Percentiles rank a stretch among this genome's conserved stretches.
phyloP scores from a whole-genome alignment of 352 stramenopile genomes.

The Pythium aristosporum region DNA sequence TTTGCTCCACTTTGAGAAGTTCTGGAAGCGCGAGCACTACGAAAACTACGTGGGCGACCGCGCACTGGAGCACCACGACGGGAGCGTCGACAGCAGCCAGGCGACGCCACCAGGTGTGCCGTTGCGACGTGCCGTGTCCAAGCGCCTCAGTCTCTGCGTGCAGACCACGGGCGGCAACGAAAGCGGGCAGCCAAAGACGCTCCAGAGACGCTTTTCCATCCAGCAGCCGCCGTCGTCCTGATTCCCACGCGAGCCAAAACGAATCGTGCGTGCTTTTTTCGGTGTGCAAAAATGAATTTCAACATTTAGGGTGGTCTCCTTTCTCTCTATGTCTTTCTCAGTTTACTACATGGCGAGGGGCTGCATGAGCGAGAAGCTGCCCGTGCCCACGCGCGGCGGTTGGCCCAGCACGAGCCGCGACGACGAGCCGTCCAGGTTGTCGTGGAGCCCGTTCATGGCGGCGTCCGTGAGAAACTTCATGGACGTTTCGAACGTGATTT shows the following conservation, averaged over 20 bases:
- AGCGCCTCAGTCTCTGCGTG: conserved; percentile 45
- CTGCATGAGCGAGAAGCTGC: conserved; percentile 94
- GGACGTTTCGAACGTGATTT: conserved; percentile 99
- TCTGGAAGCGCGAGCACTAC: conserved; percentile 75
- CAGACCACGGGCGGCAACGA: conserved; percentile 24
- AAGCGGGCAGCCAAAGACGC: conserved; percentile 27
- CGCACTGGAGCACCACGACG: neutral
- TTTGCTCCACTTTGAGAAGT: conserved; percentile 75
- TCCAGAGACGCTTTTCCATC: conserved; percentile 49
- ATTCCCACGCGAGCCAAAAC: neutral
- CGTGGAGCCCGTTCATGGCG: conserved; percentile 87
- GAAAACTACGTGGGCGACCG: conserved; percentile 66
- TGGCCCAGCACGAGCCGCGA: conserved; percentile 95
- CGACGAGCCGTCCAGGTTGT: conserved; percentile 93
- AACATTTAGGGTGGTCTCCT: conserved; percentile 1
- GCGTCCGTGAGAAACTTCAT: conserved; percentile 98
- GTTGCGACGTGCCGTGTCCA: conserved; percentile 23
- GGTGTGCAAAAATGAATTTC: neutral
- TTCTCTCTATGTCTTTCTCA: neutral
- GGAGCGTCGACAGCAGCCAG: neutral
- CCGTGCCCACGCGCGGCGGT: conserved; percentile 94
- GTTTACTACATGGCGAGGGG: conserved; percentile 69
- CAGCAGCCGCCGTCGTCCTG: conserved; percentile 21
- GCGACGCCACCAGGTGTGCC: conserved; percentile 9
- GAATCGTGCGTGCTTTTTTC: neutral